Evolutionary conservation across 352 stramenopile genomes (phyloP), one percentile per base, ranked within the genome.

Genomic region (Phytophthora boehmeriae): DNA sequence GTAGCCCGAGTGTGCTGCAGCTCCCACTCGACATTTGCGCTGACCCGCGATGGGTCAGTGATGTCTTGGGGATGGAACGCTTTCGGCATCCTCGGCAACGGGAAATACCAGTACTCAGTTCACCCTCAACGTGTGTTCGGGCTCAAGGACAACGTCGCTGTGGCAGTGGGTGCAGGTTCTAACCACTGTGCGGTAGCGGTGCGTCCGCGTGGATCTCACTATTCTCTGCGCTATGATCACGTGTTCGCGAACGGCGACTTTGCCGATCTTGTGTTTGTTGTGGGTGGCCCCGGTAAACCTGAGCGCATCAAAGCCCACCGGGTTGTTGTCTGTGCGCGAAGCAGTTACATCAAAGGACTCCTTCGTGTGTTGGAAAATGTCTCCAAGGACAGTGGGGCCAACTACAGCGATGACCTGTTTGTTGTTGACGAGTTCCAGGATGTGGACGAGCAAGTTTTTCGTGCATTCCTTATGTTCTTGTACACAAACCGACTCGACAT

Each of bases 31-130:
- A 95, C 86, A 22, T 89, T 95, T 30, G 86, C 71, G 16, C 44
- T 93, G 8, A 68, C 73, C 5, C 50, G 52, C 0, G 76, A 89
- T 55, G 81, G 79, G 1, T 72, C 50, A 3, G 71, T 95, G 25
- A 93, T 88, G 63, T 90, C 85, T n/a, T 97, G 88, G 87, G 90
- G 90, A 8, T 94, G 85, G 85, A 94, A 94, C 43, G 79, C 81
- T 1, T 94, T 92, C 17, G 85, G 85, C 9, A 68, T 91, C 11
- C 67, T 94, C 4, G 85, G 85, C 27, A 82, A 88, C 39, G 85
- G 85, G 61, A 90, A 91, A 67, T 85, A 86, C 57, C 81, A 89
- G 59, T 68, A 83, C 61, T 86, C 81, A 4, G 84, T 87, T 47
- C 60, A 87, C n/a, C 85, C 85, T 3, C 80, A 92, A 44, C 66